Conservation (phyloP, 2,329 filamentous ascomycete genomes). For the Penicillium sp. region DNA sequence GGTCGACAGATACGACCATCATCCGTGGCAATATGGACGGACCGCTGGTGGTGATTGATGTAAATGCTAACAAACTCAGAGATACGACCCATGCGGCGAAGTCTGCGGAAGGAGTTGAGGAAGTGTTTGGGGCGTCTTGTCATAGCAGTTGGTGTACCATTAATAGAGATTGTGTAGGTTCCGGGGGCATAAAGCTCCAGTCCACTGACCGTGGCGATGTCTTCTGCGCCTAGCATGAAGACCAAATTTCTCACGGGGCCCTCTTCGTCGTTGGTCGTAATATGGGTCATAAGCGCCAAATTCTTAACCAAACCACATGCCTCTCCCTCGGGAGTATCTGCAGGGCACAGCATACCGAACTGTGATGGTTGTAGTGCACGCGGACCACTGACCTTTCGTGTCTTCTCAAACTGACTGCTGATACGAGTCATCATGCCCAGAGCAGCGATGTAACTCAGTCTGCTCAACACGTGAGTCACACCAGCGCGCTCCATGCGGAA, state of each 20-base stretch:
- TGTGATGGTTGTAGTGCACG: slow-evolving; percentile 95
- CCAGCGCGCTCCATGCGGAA: slow-evolving; percentile 99
- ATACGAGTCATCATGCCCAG: slow-evolving; percentile 99
- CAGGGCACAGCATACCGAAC: slow-evolving; percentile 96
- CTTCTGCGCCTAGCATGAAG: slow-evolving; percentile 81
- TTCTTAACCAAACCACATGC: slow-evolving; percentile 98
- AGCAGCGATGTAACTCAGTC: slow-evolving; percentile 93
- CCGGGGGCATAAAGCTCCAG: slow-evolving; percentile 84
- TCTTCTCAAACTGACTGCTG: slow-evolving; percentile 98
- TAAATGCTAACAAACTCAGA: slow-evolving; percentile 97
- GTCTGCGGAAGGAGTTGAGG: slow-evolving; percentile 78
- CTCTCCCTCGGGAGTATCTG: slow-evolving; percentile 97
- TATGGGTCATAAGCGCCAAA: slow-evolving; percentile 97
- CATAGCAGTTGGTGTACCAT: slow-evolving; percentile 89
- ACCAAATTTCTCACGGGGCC: slow-evolving; percentile 85
- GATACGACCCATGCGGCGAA: slow-evolving; percentile 86
- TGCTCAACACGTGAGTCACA: slow-evolving; percentile 93
- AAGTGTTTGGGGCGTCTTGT: slow-evolving; percentile 87
- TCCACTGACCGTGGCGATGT: slow-evolving; percentile 79
- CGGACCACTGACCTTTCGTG: slow-evolving; percentile 91
- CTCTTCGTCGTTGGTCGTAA: slow-evolving; percentile 95
- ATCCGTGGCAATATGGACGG: slow-evolving; percentile 94
- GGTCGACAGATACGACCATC: slow-evolving; percentile 96
- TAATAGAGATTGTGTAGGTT: slow-evolving; percentile 89
- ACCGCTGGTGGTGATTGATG: slow-evolving; percentile 89